Evolutionary conservation across 169 alveolate species (phyloP), one percentile per base, ranked within the genome.

Genomic region (Plasmodium billcollinsi): DNA sequence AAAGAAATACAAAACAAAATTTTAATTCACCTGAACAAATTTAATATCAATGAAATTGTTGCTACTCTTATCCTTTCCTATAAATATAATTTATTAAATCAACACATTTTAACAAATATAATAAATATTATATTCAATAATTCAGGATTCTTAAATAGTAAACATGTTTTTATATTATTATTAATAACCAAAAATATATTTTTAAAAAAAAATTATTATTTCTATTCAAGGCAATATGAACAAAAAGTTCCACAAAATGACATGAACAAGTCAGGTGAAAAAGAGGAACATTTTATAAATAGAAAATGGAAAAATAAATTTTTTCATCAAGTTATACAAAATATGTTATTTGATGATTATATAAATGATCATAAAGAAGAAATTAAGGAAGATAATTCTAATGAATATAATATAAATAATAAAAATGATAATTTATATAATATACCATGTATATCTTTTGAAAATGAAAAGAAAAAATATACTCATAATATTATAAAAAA

Each of bases 1-100:
- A 80, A 80, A 69, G 90, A 80, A 45, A 39, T 52, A 8, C 90
- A 80, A 69, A 58, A 69, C 56, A 80, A 80, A 54, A 80, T 80
- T 29, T 50, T 80, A 80, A 39, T 80, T 43, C 80, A 80, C 45
- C 45, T 80, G 43, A 69, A 69, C 18, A 52, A 70, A n/a, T 80
- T 80, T 67, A 80, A 63, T 12, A 80, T 69, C 7, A 80, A 80
- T 33, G 85, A 80, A 69, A 73, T 80, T 7, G 24, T 80, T 43
- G 69, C 74, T 58, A 80, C 83, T 29, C 73, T 80, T 9, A 72
- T 80, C 50, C 73, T 67, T 62, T 61, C 85, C 8, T 62, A 54
- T 18, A 50, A 80, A 33, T 69, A 80, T 80, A 80, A 80, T 69
- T 67, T 80, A 61, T 50, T 80, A 43, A 80, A 80, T 56, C 39